These are phyloP conservation scores for Verbena officinalis DNA, from an alignment of 257 asterid genomes.

Conservation along the genomic window DNA sequence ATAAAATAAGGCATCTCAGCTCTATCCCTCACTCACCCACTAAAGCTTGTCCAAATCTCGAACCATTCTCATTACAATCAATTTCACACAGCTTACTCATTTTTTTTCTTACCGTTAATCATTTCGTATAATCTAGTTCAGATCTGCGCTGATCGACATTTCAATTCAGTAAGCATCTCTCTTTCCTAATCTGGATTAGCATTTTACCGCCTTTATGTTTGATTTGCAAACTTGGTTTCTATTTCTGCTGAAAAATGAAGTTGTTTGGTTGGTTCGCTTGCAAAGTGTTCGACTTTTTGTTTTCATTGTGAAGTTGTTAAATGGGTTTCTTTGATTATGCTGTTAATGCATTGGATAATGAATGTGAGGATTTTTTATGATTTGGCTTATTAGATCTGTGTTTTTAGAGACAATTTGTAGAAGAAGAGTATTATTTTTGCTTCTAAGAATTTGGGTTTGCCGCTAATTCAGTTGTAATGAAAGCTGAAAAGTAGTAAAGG, in stretches of 20 bases:
- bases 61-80: neutral
- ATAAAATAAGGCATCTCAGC: conserved; percentile 32
- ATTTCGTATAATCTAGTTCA: conserved; percentile 28
- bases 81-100: neutral
- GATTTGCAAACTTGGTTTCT: conserved; percentile 13
- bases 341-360: conserved; percentile 21
- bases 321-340: conserved; percentile 10
- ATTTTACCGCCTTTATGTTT: conserved; percentile 10
- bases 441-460: neutral
- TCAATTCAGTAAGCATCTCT: conserved; percentile 31
- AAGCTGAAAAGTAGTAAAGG: neutral
- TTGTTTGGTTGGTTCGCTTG: conserved; percentile 18
- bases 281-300: conserved; percentile 6
- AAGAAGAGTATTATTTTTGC: conserved; percentile 15
- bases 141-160: conserved; percentile 37
- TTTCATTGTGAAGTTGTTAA: conserved; percentile 23
- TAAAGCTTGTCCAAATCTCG: conserved; percentile 22
- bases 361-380: conserved; percentile 2
- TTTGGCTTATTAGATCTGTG: conserved; percentile 32
- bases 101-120: conserved; percentile 2
- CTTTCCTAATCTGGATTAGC: conserved; percentile 21
- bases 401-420: neutral
- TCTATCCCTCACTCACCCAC: conserved; percentile 24
- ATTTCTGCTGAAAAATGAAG: conserved; percentile 13
- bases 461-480: conserved; percentile 5